These are phyloP conservation scores for Clarireedia monteithiana DNA, from an alignment of 2,329 filamentous ascomycete genomes.

Conservation along the genomic window DNA sequence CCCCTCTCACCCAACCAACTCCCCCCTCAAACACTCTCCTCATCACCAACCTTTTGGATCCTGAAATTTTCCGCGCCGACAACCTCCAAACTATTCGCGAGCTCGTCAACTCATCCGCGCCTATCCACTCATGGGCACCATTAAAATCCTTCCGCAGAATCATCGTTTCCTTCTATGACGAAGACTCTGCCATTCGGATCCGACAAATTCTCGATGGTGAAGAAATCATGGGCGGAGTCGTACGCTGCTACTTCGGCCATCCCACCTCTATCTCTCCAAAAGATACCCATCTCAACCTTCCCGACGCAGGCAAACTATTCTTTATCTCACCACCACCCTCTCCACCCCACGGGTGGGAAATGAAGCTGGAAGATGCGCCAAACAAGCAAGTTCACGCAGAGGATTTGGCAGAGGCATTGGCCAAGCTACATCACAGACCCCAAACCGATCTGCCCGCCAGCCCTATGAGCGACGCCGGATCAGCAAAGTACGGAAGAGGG, in stretches of 20 bases:
- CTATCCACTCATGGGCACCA: constrained; percentile 70
- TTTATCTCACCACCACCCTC: constrained; percentile 65
- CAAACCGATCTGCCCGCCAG: constrained; percentile 32
- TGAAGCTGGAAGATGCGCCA: constrained; percentile 59
- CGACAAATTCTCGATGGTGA: constrained; percentile 69
- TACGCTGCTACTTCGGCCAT: constrained; percentile 63
- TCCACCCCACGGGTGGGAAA: constrained; percentile 62
- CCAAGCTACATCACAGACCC: constrained; percentile 46
- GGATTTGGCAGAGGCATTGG: constrained; percentile 58
- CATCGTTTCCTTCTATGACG: constrained; percentile 67
- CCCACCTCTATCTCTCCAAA: constrained; percentile 46
- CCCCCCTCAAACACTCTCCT: constrained; percentile 77
- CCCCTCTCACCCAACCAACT: constrained; percentile 61
- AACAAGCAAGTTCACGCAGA: constrained; percentile 64
- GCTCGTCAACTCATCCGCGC: constrained; percentile 60
- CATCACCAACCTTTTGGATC: constrained; percentile 70
- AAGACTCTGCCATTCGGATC: constrained; percentile 61
- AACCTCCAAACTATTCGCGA: constrained; percentile 68
- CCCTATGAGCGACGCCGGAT: constrained; percentile 34
- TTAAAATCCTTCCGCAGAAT: constrained; percentile 79
- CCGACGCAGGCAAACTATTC: constrained; percentile 63
- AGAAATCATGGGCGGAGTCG: constrained; percentile 59
- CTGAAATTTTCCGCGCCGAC: constrained; percentile 64
- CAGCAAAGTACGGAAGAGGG: constrained; percentile 22
- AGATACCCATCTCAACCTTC: constrained; percentile 55